A percentile compares a stretch with the other conserved stretches of the same genome.
Evolutionary conservation across 116 monocot species (phyloP).

Genomic region (Dioscorea cayenensis): DNA sequence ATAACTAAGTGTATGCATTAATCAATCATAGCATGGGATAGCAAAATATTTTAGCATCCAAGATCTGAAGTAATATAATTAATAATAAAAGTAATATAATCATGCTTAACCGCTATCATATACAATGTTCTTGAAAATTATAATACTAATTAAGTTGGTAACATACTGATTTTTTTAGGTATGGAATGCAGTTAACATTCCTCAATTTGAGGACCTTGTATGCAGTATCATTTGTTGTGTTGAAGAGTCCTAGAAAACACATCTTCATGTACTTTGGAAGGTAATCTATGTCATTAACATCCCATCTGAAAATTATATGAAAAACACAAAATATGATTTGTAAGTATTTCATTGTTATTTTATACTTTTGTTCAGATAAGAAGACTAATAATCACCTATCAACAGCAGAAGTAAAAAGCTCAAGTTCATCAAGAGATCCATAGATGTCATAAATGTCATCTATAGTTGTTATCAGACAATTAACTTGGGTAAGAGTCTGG

Average conservation of each 20-base stretch:
- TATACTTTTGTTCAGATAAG: not conserved
- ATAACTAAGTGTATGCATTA: too few relatives aligned
- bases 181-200: constrained; percentile 7
- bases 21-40: too few relatives aligned
- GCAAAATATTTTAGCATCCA: too few relatives aligned
- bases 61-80: too few relatives aligned
- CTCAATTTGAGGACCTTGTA: not conserved
- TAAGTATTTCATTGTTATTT: not conserved
- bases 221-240: constrained; percentile 15
- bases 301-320: constrained; percentile 13
- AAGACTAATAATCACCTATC: not conserved
- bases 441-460: constrained; percentile 5
- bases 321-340: not conserved
- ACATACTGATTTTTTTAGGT: constrained; percentile 9
- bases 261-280: constrained; percentile 25
- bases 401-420: not conserved
- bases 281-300: constrained; percentile 1
- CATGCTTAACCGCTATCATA: too few relatives aligned
- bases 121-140: too few relatives aligned
- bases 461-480: not conserved
- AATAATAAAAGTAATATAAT: too few relatives aligned
- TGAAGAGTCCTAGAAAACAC: constrained; percentile 6
- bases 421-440: not conserved
- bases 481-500: not conserved
- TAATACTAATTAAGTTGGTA: not conserved